Percentiles rank a stretch among this genome's conserved stretches.
Conservation (phyloP, 148 eudicot genomes). For the Fagopyrum homotropicum region DNA sequence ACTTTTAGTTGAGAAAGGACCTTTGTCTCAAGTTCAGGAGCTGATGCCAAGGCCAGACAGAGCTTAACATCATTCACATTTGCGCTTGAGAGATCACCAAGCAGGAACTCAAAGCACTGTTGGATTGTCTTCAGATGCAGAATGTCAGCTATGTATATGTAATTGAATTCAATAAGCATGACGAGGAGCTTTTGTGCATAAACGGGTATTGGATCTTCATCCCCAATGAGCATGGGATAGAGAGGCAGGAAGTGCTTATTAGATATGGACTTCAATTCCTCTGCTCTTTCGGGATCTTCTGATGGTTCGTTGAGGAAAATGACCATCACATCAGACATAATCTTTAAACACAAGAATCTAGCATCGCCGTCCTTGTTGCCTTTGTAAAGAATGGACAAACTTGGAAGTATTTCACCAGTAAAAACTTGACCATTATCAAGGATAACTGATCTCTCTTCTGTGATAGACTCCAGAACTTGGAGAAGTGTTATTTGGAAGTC, state of each 20-base stretch:
- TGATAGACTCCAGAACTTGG: slow-evolving; percentile 62
- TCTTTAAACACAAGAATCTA: slow-evolving; percentile 87
- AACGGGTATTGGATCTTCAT: slow-evolving; percentile 93
- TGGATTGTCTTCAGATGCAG: slow-evolving; percentile 63
- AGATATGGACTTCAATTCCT: slow-evolving; percentile 64
- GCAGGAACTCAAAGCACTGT: slow-evolving; percentile 81
- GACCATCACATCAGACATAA: slow-evolving; percentile 77
- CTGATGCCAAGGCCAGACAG: slow-evolving; percentile 81
- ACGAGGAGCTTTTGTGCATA: slow-evolving; percentile 94
- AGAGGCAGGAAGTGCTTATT: slow-evolving; percentile 68
- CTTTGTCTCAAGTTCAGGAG: slow-evolving; percentile 75
- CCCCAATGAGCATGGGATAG: slow-evolving; percentile 74
- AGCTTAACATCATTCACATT: slow-evolving; percentile 81
- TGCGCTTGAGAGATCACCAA: slow-evolving; percentile 74
- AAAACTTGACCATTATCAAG: slow-evolving; percentile 40
- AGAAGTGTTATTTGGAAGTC: slow-evolving; percentile 88
- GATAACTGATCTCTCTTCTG: slow-evolving; percentile 60
- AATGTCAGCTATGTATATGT: slow-evolving; percentile 72
- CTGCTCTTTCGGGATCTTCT: slow-evolving; percentile 27
- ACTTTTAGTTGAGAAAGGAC: slow-evolving; percentile 72
- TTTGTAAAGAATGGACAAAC: slow-evolving; percentile 73
- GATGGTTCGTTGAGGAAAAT: slow-evolving; percentile 53
- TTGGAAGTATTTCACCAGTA: slow-evolving; percentile 65
- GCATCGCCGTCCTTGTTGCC: slow-evolving; percentile 97
- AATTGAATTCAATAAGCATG: slow-evolving; percentile 74